These are phyloP conservation scores for Fusarium marasasianum DNA, from an alignment of 2,329 filamentous ascomycete genomes.

Conservation along the genomic window DNA sequence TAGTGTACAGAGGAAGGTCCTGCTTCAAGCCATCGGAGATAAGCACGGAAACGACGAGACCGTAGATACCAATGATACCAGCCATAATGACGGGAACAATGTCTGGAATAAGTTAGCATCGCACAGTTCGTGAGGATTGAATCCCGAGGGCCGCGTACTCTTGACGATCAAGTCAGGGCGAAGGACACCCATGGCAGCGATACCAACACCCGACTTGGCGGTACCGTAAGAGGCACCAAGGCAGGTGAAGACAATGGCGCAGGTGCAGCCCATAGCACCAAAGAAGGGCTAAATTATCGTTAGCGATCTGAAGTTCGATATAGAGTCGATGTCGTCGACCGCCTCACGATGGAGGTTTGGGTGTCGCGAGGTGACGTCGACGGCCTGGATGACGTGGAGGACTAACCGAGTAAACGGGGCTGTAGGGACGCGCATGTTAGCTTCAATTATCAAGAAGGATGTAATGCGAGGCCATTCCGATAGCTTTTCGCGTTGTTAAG, in stretches of 20 bases:
- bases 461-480: conserved; percentile 3
- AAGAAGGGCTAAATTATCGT: conserved; percentile 78
- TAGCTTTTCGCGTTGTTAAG: conserved; percentile 6
- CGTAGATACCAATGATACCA: conserved; percentile 99
- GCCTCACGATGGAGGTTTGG: conserved; percentile 29
- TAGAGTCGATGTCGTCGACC: conserved; percentile 23
- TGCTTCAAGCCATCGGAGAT: conserved; percentile 84
- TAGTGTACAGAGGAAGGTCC: conserved; percentile 77
- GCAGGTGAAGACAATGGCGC: conserved; percentile 97
- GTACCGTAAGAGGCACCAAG: conserved; percentile 98
- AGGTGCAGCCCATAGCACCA: conserved; percentile 96
- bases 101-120: conserved; percentile 65
- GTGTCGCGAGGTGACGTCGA: conserved; percentile 44
- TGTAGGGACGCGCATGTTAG: conserved; percentile 61
- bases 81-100: conserved; percentile 99
- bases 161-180: conserved; percentile 98
- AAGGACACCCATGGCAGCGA: conserved; percentile 97
- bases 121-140: not conserved
- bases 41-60: conserved; percentile 86
- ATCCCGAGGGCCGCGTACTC: conserved; percentile 71
- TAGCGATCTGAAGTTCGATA: conserved; percentile 44
- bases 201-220: conserved; percentile 98
- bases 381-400: conserved; percentile 43
- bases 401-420: conserved; percentile 99
- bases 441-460: conserved; percentile 40